These are phyloP conservation scores for Huntiella savannae DNA, from an alignment of 2,329 filamentous ascomycete species.

Conservation along the genomic window DNA sequence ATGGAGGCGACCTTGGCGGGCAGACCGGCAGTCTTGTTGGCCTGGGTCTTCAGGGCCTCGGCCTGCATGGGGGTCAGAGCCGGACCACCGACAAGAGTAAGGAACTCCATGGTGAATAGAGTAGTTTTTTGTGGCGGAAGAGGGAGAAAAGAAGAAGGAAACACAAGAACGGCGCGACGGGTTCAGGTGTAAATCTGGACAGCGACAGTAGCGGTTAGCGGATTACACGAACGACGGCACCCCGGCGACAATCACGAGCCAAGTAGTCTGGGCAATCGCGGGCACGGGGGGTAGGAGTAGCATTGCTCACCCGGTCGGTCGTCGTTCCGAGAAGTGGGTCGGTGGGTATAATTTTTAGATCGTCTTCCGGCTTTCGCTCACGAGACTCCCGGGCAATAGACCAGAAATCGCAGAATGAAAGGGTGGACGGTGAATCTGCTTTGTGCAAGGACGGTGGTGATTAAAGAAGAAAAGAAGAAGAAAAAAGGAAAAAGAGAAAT, in stretches of 20 bases:
- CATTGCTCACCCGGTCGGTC: slow-evolving; percentile 1
- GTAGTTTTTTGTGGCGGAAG: neutral
- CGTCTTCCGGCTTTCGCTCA: slow-evolving; percentile 4
- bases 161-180: neutral
- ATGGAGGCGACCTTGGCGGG: slow-evolving; percentile 28
- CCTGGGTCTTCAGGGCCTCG: slow-evolving; percentile 25
- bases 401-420: slow-evolving; percentile 2
- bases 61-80: slow-evolving; percentile 31
- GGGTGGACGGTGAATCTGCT: neutral
- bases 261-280: too few species aligned
- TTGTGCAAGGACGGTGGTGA: neutral
- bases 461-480: slow-evolving; percentile 1
- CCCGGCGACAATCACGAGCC: too few species aligned
- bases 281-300: neutral
- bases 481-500: neutral
- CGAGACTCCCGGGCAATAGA: slow-evolving; percentile 1
- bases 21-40: slow-evolving; percentile 21
- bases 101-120: slow-evolving; percentile 13
- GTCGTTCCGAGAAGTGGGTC: neutral
- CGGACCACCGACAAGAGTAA: slow-evolving; percentile 23
- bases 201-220: too few species aligned
- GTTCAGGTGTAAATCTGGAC: neutral
- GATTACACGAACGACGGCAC: too few species aligned
- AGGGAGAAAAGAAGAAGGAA: neutral
- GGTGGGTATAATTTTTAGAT: neutral